Base-by-base conservation (phyloP, 1,139 yeast species). In the Yamadazyma conglobata region DNA sequence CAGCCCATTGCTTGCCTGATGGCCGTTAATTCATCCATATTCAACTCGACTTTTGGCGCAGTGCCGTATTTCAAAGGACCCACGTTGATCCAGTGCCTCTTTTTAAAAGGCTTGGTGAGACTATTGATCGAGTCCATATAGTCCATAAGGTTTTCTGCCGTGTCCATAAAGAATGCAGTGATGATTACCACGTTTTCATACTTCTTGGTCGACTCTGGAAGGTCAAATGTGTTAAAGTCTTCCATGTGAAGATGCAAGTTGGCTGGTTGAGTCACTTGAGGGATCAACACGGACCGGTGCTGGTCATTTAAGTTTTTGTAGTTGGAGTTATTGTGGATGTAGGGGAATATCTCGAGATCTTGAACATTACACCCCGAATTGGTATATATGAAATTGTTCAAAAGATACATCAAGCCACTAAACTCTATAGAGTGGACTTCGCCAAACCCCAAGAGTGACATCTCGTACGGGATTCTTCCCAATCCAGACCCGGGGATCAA, bases 41-140 rank as follows among this genome's bases (percentile, higher is more conserved):
- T 79, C 16, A 85, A 59, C 52, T 86, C 95, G 2, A 79, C 83
- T 42, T 73, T 76, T 1, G 96, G 93, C 2, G 89, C 88, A 4
- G 87, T 77, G 0, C 96, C 96, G 57, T 87, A 87, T 54, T 87
- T 87, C 39, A 87, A 63, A 0, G 96, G 96, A 0, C 96, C 96
- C 12, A 77, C 69, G 50, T 87, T 87, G 39, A 87, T 77, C 96
- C 95, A 87, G 32, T 67, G 66, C 0, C 84, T 77, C 8, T 60
- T 56, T 21, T 61, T 54, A n/a, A 49, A 30, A 43, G 68, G 66
- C 4, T 51, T 46, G 3, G 70, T 52, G 28, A 84, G 51, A 10
- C 57, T 47, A 32, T 70, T 70, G 21, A 87, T 76, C 1, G 79
- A 57, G 32, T 81, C 83, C 27, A 87, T 54, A 50, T 87, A 87